Evolutionary conservation across 2,329 filamentous ascomycete genomes (phyloP).

Genomic region (Leptographium flavum): DNA sequence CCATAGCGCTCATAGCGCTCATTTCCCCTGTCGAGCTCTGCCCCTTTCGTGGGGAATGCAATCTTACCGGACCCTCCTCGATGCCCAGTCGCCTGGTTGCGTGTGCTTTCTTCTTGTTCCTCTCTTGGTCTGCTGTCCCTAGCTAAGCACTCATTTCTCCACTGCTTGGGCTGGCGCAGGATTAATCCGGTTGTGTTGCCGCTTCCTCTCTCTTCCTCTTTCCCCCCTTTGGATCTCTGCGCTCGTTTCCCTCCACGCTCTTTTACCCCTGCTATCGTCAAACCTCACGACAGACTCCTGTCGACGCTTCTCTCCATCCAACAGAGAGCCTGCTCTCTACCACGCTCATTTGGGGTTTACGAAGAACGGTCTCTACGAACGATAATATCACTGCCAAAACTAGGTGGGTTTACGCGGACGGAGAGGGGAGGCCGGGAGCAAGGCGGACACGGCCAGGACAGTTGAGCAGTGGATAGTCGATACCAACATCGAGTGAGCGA

Average conservation of each 20-base stretch:
- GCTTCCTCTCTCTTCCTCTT: slow-evolving; percentile 1
- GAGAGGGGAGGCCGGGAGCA: not conserved
- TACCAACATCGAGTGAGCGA: no score
- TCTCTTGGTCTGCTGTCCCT: not conserved
- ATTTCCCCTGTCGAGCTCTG: slow-evolving; percentile 4
- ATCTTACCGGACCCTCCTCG: slow-evolving; percentile 1
- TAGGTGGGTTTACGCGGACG: not conserved
- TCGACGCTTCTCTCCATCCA: slow-evolving; percentile 25
- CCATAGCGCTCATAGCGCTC: slow-evolving; percentile 3
- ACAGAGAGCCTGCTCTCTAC: slow-evolving; percentile 41
- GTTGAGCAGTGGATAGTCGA: not conserved
- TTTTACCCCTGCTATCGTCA: not conserved
- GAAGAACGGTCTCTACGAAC: not conserved
- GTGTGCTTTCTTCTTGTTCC: not conserved
- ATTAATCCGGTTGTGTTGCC: not conserved
- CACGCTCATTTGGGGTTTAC: slow-evolving; percentile 36
- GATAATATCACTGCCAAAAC: not conserved
- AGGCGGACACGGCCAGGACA: not conserved
- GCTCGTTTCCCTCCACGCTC: slow-evolving; percentile 6
- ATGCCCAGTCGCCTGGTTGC: not conserved
- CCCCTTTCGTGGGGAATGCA: slow-evolving; percentile 6
- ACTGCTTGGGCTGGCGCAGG: not conserved
- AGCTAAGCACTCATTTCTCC: not conserved
- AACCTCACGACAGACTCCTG: slow-evolving; percentile 10
- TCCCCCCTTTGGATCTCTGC: slow-evolving; percentile 12